Base-by-base conservation (phyloP, 345 rosid species). In the Dimocarpus longan region DNA sequence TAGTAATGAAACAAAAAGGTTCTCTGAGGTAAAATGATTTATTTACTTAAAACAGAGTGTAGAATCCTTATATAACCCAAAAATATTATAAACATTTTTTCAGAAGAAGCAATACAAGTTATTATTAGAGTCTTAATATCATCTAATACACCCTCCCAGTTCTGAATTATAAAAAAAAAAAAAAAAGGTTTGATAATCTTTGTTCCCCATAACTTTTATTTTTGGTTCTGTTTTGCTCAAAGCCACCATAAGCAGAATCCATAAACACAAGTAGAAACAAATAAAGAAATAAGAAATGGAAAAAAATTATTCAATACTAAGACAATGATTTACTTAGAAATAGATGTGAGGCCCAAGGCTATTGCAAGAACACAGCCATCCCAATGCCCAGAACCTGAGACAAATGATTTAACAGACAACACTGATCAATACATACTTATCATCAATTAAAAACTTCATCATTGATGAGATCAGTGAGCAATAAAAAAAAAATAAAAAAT, bases 301-400 rank as follows among this genome's bases (percentile, higher is more conserved):
- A 60, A 59, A 68, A 43, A 5, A 62, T 50, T 37, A 78, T 46
- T 66, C 19, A 52, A 21, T 39, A 15, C 10, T 63, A 60, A 72
- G 52, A 44, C 5, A 24, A 73, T 80, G 40, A 80, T 57, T 89
- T 91, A 95, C 98, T 95, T 95, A 63, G 91, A 43, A 64, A 91
- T 77, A 70, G 98, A 92, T 76, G 84, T 80, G 70, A 91, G 84
- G 83, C 98, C 95, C 79, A 95, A 85, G 43, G 90, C 85, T 76
- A 90, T 67, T 69, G 98, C 98, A 64, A 95, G 88, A 66, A 87
- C 59, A 80, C 84, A 91, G 73, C 98, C 98, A 82, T 86, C 74
- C 74, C 84, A 82, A 80, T 80, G 73, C 82, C 80, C 84, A 65
- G 97, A 91, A 88, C 92, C 98, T 95, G 89, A 68, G 26, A 73